Conservation (phyloP, 2,329 filamentous ascomycete genomes). For the Venturia effusa region DNA sequence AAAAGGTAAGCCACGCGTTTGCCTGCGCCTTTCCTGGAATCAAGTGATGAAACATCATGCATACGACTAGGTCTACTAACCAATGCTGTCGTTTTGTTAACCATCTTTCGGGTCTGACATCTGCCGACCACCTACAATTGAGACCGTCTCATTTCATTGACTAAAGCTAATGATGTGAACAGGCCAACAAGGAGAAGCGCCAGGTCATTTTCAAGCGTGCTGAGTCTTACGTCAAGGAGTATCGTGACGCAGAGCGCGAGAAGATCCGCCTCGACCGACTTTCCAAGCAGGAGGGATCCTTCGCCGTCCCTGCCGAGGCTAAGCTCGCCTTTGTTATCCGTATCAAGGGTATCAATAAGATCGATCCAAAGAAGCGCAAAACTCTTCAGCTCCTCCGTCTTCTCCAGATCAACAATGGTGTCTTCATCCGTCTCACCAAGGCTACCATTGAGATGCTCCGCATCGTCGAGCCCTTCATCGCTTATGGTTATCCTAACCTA, state of each 20-base stretch:
- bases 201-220: conserved; percentile 99
- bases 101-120: conserved; percentile 99
- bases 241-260: conserved; percentile 96
- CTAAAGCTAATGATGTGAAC: conserved; percentile 15
- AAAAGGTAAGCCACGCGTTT: conserved; percentile 58
- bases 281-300: conserved; percentile 83
- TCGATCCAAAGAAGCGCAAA: conserved; percentile 99
- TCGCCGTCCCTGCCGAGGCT: conserved; percentile 88
- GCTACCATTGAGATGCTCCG: conserved; percentile 95
- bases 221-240: conserved; percentile 99
- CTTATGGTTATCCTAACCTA: conserved; percentile 98
- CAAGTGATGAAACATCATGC: conserved; percentile 74
- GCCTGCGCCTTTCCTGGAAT: conserved; percentile 12
- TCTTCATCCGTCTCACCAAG: conserved; percentile 97
- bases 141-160: conserved; percentile 25
- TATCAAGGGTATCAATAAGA: conserved; percentile 99
- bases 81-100: conserved; percentile 97
- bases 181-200: conserved; percentile 99
- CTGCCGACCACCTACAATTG: conserved; percentile 17
- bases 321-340: conserved; percentile 97
- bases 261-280: conserved; percentile 86
- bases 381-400: conserved; percentile 98
- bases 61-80: conserved; percentile 84
- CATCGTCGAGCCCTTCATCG: conserved; percentile 97
- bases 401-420: conserved; percentile 99